These are phyloP conservation scores for Platanthera guangdongensis DNA, from an alignment of 106 monocot species.

Conservation along the genomic window DNA sequence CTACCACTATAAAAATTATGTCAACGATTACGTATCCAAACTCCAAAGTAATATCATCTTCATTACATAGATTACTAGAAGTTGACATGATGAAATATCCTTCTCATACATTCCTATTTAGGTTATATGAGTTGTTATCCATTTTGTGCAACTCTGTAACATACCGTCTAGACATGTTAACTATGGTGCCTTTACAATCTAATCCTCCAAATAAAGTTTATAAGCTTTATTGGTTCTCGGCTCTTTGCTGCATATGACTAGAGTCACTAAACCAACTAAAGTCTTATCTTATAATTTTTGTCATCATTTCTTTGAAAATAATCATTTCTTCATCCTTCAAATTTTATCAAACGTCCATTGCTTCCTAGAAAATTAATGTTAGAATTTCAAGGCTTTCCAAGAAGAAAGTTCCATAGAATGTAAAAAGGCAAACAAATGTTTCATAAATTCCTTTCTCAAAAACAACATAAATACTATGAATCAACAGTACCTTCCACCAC, in stretches of 20 bases:
- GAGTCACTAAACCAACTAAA: neutral
- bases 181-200: neutral
- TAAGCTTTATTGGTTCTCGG: neutral
- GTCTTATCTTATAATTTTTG: neutral
- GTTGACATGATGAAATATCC: too few species aligned
- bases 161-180: neutral
- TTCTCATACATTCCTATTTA: neutral
- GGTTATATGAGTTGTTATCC: neutral
- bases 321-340: neutral
- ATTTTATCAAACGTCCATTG: neutral
- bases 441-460: neutral
- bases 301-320: neutral
- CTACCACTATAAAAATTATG: too few species aligned
- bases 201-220: neutral
- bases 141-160: neutral
- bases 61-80: too few species aligned
- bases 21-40: too few species aligned
- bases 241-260: neutral
- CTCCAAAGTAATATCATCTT: too few species aligned
- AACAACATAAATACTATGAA: neutral
- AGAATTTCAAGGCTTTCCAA: neutral
- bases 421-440: neutral
- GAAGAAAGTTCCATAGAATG: neutral
- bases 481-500: constrained; percentile 83
- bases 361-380: neutral